phyloP scores from a whole-genome alignment of 495 filamentous ascomycete species.

The Glonium stellatum region DNA sequence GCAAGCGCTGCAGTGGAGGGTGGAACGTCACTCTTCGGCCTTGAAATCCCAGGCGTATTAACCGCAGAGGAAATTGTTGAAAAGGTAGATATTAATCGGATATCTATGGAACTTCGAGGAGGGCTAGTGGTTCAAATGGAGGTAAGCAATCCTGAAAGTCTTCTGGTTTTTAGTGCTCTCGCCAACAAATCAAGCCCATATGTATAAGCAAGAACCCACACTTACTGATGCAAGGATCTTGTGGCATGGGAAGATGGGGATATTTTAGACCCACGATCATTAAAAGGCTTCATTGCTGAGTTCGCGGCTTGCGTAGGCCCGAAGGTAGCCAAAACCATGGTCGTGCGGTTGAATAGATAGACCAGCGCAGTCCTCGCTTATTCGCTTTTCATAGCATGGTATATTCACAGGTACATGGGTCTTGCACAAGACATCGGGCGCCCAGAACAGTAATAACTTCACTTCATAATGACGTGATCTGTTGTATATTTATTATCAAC shows the following conservation, averaged over 20 bases:
- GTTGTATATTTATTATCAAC: too few species aligned
- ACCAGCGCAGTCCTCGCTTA: neutral
- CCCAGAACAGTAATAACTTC: too few species aligned
- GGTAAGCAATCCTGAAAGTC: constrained; percentile 8
- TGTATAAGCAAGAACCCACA: neutral
- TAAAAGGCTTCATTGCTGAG: constrained; percentile 67
- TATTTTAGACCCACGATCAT: constrained; percentile 43
- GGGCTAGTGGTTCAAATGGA: constrained; percentile 38
- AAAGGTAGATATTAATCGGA: constrained; percentile 55
- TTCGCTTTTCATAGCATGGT: neutral
- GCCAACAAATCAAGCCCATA: too few species aligned
- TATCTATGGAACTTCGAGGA: constrained; percentile 33
- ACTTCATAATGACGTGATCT: too few species aligned
- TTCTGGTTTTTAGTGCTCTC: neutral
- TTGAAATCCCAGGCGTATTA: constrained; percentile 72
- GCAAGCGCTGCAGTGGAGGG: constrained; percentile 30
- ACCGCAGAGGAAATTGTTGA: constrained; percentile 54
- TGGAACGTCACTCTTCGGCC: constrained; percentile 53
- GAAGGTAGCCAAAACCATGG: constrained; percentile 52
- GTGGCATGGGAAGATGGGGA: constrained; percentile 59
- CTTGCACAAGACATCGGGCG: neutral
- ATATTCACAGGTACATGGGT: neutral
- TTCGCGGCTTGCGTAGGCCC: constrained; percentile 70
- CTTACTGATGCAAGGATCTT: constrained; percentile 41
- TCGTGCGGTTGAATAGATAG: constrained; percentile 14